A percentile compares a stretch with the other conserved stretches of the same genome.
Conservation (phyloP, 441 rosid genomes). For the Biscutella laevigata region DNA sequence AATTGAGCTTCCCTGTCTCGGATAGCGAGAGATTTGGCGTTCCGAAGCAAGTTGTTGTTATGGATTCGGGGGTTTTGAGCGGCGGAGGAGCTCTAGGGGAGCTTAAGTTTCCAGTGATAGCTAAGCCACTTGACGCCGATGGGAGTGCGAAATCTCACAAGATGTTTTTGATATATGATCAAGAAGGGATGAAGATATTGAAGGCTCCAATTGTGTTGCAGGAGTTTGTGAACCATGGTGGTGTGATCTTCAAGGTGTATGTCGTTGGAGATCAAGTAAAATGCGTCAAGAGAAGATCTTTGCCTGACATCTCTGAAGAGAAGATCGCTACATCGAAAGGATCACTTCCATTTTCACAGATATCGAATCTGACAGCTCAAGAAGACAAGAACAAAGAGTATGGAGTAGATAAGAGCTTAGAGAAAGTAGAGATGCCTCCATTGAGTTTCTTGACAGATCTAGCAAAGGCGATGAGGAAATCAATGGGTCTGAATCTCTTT, state of each 20-base stretch:
- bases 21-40: slow-evolving; percentile 30
- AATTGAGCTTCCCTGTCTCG: slow-evolving; percentile 25
- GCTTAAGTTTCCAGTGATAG: slow-evolving; percentile 50
- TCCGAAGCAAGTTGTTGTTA: slow-evolving; percentile 49
- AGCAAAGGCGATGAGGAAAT: slow-evolving; percentile 47
- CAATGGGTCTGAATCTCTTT: slow-evolving; percentile 48
- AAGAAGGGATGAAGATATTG: slow-evolving; percentile 43
- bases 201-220: slow-evolving; percentile 56
- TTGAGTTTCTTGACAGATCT: slow-evolving; percentile 41
- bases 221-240: slow-evolving; percentile 78
- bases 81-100: slow-evolving; percentile 27
- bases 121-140: slow-evolving; percentile 60
- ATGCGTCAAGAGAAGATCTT: slow-evolving; percentile 63
- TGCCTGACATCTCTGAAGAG: slow-evolving; percentile 55
- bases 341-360: slow-evolving; percentile 50
- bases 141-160: slow-evolving; percentile 60
- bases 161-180: slow-evolving; percentile 49
- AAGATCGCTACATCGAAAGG: slow-evolving; percentile 38
- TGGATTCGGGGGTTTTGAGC: slow-evolving; percentile 31
- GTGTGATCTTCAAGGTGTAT: slow-evolving; percentile 66
- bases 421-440: slow-evolving; percentile 56
- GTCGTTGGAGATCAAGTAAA: slow-evolving; percentile 48
- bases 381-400: slow-evolving; percentile 22
- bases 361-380: slow-evolving; percentile 43
- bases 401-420: slow-evolving; percentile 30